Evolutionary conservation across 345 rosid genomes (phyloP), one percentile per base, ranked within the genome.

Genomic region (Acer saccharum): DNA sequence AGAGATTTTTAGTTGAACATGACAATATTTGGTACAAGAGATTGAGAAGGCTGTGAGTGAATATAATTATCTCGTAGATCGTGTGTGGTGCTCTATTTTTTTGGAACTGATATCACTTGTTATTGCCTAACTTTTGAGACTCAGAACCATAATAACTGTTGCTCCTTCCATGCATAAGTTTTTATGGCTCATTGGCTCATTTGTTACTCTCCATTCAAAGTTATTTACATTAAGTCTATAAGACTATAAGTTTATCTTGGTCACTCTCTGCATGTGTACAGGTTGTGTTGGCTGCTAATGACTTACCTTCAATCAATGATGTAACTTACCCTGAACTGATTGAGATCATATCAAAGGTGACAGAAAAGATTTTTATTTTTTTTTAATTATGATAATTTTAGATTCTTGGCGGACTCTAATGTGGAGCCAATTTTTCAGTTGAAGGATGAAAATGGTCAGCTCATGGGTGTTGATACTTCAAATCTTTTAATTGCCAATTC

Each of bases 281-380:
- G 99, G 98, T 97, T 77, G 94, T 97, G 60, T 80, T 97, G 89
- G 99, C 98, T 76, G 97, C 99, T 75, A 97, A 97, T 87, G 98
- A 93, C 79, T 84, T 97, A 80, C 99, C 99, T 67, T 97, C 99
- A 50, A 94, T 97, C 79, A 97, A 97, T 39, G 99, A 97, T 75
- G 89, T 97, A 67, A 97, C 99, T 20, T 94, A 94, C 79, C 83
- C 81, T 66, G 99, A 97, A 83, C 88, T 97, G 76, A 84, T 92
- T 67, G 93, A 89, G 88, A 91, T 94, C 70, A 70, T 97, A 72
- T 79, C 97, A 43, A 89, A 97, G 98, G 98, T 96, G 85, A 73
- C 41, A 27, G 44, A 74, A 57, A 11, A 74, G 10, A 69, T 25
- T 12, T 64, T 2, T 29, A 0, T 2, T 29, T 50, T 27, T 32